Evolutionary conservation across 192 early-diverging fungal species (phyloP), one percentile per base, ranked within the genome.

Genomic region (Rhizophlyctis rosea): DNA sequence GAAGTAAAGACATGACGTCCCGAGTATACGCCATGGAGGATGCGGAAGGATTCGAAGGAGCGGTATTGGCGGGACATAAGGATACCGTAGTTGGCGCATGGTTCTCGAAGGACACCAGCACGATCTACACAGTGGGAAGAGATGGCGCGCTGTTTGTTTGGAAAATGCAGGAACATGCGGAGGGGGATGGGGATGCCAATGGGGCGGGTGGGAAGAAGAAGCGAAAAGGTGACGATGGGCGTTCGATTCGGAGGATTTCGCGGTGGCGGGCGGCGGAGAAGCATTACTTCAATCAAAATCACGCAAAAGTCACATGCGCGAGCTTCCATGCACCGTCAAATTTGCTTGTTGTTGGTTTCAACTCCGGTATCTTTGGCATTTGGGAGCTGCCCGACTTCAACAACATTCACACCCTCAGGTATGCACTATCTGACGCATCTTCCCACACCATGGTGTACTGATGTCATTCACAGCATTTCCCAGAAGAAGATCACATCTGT

Each of bases 371-470:
- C 32, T 99, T 99, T 85, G 98, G 96, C 0, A 88, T 99, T 47
- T 99, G 95, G 91, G 95, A 99, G 74, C 78, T 98, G 62, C 95
- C 98, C 4, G 87, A 87, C 50, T 96, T 98, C 61, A 92, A 71
- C 61, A 88, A 91, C 64, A 91, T 98, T 62, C 98, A 99, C 67
- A 92, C 93, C 25, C 74, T 99, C 25, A 95, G 88, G 90, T 91
- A 81, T 62, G 27, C 21, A 1, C 27, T 3, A 34, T 23, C 52
- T 23, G 48, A 7, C 36, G 1, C 34, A 28, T 11, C 18, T 49
- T 2, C 23, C 44, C n/a, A 59, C 28, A 29, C 28, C 30, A 55
- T 67, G 4, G 50, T 23, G 47, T 1, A 31, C 2, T 44, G 25
- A 13, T 28, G 53, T 13, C 50, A 2, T 35, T 50, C 2, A 61